A percentile compares a stretch with the other conserved stretches of the same genome.
Conservation (phyloP, 805 yeast genomes). For the Yarrowia sp. region DNA sequence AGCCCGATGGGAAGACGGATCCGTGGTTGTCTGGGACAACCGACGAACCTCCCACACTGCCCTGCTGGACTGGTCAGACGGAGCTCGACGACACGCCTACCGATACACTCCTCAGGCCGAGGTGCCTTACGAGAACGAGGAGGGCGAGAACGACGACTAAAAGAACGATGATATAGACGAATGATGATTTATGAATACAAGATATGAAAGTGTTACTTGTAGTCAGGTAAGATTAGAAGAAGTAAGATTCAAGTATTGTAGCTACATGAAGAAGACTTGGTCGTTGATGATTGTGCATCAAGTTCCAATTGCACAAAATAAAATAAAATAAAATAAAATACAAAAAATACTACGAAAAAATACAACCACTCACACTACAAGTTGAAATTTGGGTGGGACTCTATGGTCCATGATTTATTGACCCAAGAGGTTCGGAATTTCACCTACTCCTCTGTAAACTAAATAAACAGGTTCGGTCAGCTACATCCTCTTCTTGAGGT, state of each 20-base stretch:
- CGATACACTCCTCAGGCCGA: conserved; percentile 81
- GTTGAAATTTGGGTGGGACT: no score
- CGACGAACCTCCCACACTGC: conserved; percentile 74
- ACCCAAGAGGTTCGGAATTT: conserved; percentile 14
- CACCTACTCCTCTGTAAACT: conserved; percentile 1
- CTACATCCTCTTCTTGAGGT: background rate
- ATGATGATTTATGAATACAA: conserved; percentile 16
- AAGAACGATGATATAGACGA: background rate
- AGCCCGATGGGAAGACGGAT: conserved; percentile 72
- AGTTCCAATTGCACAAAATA: no score
- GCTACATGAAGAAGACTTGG: no score
- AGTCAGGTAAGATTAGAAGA: no score
- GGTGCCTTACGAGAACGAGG: conserved; percentile 49
- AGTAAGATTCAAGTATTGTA: no score
- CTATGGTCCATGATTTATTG: no score
- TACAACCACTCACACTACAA: no score
- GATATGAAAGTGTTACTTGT: no score
- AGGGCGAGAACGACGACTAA: conserved; percentile 32
- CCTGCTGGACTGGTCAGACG: conserved; percentile 71
- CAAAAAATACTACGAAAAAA: background rate
- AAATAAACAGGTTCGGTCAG: conserved; percentile 6
- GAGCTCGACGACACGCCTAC: conserved; percentile 72
- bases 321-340: no score
- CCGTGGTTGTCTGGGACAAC: conserved; percentile 81
- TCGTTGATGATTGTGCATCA: no score